These are phyloP conservation scores for Umbelopsis vinacea DNA, from an alignment of 192 early-diverging fungal genomes.

Conservation along the genomic window DNA sequence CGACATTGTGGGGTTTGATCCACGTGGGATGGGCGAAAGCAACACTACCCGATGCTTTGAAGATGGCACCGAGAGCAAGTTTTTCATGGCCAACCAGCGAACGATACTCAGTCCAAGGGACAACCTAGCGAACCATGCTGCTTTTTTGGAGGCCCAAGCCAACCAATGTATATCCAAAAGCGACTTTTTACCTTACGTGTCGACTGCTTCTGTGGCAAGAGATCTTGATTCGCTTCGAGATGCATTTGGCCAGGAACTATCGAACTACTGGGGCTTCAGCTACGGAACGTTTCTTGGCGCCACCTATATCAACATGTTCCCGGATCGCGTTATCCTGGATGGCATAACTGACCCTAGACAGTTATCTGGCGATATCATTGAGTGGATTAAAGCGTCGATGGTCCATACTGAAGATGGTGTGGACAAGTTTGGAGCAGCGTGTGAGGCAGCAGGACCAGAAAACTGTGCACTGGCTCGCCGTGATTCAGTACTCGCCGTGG, in stretches of 20 bases:
- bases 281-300: constrained; percentile 51
- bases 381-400: constrained; percentile 21
- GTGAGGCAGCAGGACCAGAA: constrained; percentile 40
- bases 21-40: constrained; percentile 41
- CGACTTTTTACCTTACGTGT: constrained; percentile 41
- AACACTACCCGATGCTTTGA: constrained; percentile 16
- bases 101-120: not conserved
- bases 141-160: constrained; percentile 11
- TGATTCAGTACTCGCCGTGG: not conserved
- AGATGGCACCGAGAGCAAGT: constrained; percentile 15
- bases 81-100: not conserved
- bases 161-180: constrained; percentile 30
- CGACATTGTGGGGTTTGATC: constrained; percentile 49
- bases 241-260: constrained; percentile 37
- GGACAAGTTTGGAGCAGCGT: constrained; percentile 35
- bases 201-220: constrained; percentile 44
- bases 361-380: constrained; percentile 16
- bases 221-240: constrained; percentile 50
- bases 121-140: constrained; percentile 1
- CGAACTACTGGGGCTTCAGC: constrained; percentile 48
- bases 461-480: constrained; percentile 38
- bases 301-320: constrained; percentile 56
- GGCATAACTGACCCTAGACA: constrained; percentile 42
- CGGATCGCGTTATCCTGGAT: constrained; percentile 49
- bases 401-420: constrained; percentile 28